Percentiles rank a stretch among this genome's conserved stretches.
These are phyloP conservation scores for Neonectria neomacrospora DNA, from an alignment of 2,329 filamentous ascomycete species.

Conservation along the genomic window DNA sequence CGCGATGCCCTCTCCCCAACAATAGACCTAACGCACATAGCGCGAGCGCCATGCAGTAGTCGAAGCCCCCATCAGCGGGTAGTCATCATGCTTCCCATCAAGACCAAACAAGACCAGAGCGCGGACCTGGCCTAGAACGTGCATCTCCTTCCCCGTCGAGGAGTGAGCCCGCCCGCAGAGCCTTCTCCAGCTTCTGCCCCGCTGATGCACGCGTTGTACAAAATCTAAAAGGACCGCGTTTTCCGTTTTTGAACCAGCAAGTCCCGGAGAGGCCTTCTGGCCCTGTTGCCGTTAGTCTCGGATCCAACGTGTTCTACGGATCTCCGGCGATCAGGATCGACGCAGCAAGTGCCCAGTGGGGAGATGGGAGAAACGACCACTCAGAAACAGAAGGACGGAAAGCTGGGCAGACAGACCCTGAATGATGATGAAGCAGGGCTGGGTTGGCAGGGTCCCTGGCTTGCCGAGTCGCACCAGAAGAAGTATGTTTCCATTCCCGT, in stretches of 20 bases:
- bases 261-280: background rate
- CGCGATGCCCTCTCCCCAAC: slow-evolving; percentile 6
- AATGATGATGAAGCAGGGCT: slow-evolving; percentile 15
- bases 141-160: background rate
- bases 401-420: slow-evolving; percentile 7
- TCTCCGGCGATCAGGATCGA: slow-evolving; percentile 45
- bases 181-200: no score
- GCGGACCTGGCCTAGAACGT: background rate
- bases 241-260: background rate
- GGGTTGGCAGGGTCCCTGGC: slow-evolving; percentile 18
- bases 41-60: background rate
- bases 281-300: slow-evolving; percentile 1
- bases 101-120: background rate
- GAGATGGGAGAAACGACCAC: slow-evolving; percentile 39
- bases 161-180: no score
- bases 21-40: slow-evolving; percentile 14
- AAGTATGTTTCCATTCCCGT: slow-evolving; percentile 4
- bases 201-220: no score
- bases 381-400: background rate
- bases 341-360: slow-evolving; percentile 20
- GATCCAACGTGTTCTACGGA: slow-evolving; percentile 28
- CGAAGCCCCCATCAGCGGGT: background rate
- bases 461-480: slow-evolving; percentile 16
- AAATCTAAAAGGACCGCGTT: background rate
- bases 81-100: background rate